phyloP scores from a whole-genome alignment of 164 flowering plant species.

The Houttuynia cordata region DNA sequence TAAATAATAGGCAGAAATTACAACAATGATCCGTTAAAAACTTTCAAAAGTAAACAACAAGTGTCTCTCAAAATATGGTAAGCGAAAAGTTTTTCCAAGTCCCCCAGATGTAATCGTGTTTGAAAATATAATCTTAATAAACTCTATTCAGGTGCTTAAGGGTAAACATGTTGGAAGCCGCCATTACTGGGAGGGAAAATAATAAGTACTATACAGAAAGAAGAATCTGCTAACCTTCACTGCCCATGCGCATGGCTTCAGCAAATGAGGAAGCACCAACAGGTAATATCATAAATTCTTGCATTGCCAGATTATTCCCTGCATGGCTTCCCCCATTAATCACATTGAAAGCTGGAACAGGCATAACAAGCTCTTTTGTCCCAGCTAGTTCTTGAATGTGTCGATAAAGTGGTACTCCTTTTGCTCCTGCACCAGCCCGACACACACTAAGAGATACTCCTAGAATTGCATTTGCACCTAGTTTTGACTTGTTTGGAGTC shows the following conservation, averaged over 20 bases:
- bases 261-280: slow-evolving; percentile 85
- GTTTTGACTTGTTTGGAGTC: slow-evolving; percentile 78
- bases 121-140: too few species aligned
- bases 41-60: neutral
- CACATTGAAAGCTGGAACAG: slow-evolving; percentile 97
- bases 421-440: slow-evolving; percentile 97
- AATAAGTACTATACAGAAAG: too few species aligned
- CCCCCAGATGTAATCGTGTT: too few species aligned
- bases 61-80: too few species aligned
- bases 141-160: too few species aligned
- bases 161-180: too few species aligned
- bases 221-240: slow-evolving; percentile 55
- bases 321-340: slow-evolving; percentile 99
- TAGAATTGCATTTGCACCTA: slow-evolving; percentile 92
- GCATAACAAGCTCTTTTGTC: slow-evolving; percentile 92
- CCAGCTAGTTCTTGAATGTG: slow-evolving; percentile 86
- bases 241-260: slow-evolving; percentile 94
- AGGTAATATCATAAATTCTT: slow-evolving; percentile 95
- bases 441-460: slow-evolving; percentile 90
- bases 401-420: slow-evolving; percentile 77
- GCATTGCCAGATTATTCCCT: slow-evolving; percentile 94
- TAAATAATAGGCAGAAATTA: neutral
- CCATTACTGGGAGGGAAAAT: too few species aligned
- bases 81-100: too few species aligned
- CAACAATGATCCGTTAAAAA: neutral